Evolutionary conservation across 768 basidiomycete genomes (phyloP), one percentile per base, ranked within the genome.

Genomic region (Pleurotus sapidus): DNA sequence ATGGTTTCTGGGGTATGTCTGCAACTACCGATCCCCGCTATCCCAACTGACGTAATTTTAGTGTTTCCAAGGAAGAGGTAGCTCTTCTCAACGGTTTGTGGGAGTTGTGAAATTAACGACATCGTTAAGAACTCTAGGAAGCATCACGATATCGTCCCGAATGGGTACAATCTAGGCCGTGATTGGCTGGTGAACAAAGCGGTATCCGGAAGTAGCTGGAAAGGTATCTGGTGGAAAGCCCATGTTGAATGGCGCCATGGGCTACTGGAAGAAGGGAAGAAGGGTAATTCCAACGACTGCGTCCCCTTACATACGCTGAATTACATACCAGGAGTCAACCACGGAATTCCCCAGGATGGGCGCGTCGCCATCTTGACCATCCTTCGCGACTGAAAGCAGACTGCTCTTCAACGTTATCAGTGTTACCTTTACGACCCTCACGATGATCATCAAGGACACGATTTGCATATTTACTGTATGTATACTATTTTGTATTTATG

Each of bases 151-250:
- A 93, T 95, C 54, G 79, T 83, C 9, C 81, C 82, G 4, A 72
- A 95, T 59, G 93, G 93, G 1, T 95, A 93, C 67, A 93, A 95
- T 65, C 15, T 62, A 59, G 93, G 93, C 7, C 84, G 93, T 8
- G 87, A 95, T 72, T 85, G 81, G 74, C 72, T 95, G 51, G 90
- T 95, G 15, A 75, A 81, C 43, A 81, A 75, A 6, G 92, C 93
- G 8, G 63, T 81, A 14, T 70, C 76, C 2, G 88, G 87, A 18
- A 78, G 81, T 39, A 73, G 76, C 17, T 89, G 85, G 81, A 80
- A 81, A 34, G 80, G 84, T 3, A 77, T 80, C 57, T 84, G 80
- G 76, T 95, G 92, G 92, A 74, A 77, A 63, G 89, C 91, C 2
- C 82, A 88, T 2, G 81, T 94, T 1, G 87, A 89, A 64, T 93